Evolutionary conservation across 169 alveolate genomes (phyloP), one percentile per base, ranked within the genome.

Genomic region (Eimeria sp.): DNA sequence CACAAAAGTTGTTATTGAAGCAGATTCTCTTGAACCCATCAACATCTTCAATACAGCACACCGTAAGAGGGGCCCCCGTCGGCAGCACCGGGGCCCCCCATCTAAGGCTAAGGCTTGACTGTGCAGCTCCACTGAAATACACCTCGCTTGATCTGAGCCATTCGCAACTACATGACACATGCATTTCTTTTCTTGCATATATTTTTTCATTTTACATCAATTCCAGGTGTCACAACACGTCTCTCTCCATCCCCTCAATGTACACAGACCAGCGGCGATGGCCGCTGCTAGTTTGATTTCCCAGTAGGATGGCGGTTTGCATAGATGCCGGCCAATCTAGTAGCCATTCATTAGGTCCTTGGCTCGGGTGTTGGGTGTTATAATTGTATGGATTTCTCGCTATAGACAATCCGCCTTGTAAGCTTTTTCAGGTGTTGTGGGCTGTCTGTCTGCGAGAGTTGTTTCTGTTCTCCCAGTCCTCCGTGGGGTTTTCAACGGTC

Each of bases 1-100:
- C 18, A 14, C 22, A 20, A 3, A 65, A 65, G 43, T 65, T 5
- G n/a, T 65, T 25, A 25, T 65, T 65, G 43, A 65, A 65, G 43
- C 5, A 65, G 40, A 30, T 65, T 65, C 0, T 6, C 16, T 65
- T 30, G 75, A 25, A 65, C 14, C 34, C 75, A 65, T n/a, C 22
- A 65, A 22, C 4, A 65, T 9, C 43, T 4, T 5, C 40, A 65
- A 14, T 25, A 25, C 43, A 65, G 20, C 70, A 18, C 70, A 18
- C n/a, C 13, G 0, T 18, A 7, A 2, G 70, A 61, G 70, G 75
- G 84, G 84, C 25, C 58, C 30, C 49, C 20, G 84, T 73, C 84
- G 84, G 84, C 84, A 4, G 84, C 84, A 73, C 57, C 54, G 57
- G 54, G 84, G 84, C 57, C 58, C 84, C 84, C 84, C 25, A 11